Base-by-base conservation (phyloP, 2,329 filamentous ascomycete genomes). In the Penicillium capsulatum region DNA sequence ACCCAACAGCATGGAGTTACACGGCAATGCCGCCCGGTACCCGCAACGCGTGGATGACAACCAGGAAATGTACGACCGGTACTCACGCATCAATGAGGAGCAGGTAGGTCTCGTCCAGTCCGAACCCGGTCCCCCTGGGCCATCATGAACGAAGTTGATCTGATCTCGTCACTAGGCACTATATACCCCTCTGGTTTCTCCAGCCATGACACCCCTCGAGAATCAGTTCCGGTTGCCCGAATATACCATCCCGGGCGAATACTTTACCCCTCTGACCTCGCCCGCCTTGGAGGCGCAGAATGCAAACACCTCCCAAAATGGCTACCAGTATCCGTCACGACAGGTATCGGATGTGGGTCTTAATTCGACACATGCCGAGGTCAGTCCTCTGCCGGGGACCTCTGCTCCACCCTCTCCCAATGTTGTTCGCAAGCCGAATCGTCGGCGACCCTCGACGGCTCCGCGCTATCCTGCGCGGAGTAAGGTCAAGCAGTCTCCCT, bases 251-350 rank as follows among this genome's bases (percentile, higher is more conserved):
- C 67, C 69, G 7, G 67, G 69, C 33, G 70, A 73, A 51, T 70
- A 71, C 50, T 72, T 74, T 46, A 74, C 69, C 16, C 71, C 71
- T 16, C 60, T 74, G 22, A 73, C 69, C 2, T 74, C 71, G 7
- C 71, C 71, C 3, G 71, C 71, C n/a, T 61, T 74, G 17, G 69
- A 73, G 54, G 70, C 71, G 7, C 68, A 70, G 36, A 63, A 63
- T 30, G 42, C 63, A 42, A 61, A 60, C 42, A 47, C 55, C 16
- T 47, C 45, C 28, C 47, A 34, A 17, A 60, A 62, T 45, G 51
- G 56, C 31, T 66, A 64, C 36, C 55, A 60, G 9, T 65, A 64
- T 34, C 59, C 63, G 27, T 55, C 57, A 7, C 53, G 57, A 22
- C 59, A 64, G 31, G 51, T 64, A 10, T 61, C 61, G 2, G 66